Evolutionary conservation across 768 basidiomycete genomes (phyloP).

Genomic region (Sutorius australiensis): DNA sequence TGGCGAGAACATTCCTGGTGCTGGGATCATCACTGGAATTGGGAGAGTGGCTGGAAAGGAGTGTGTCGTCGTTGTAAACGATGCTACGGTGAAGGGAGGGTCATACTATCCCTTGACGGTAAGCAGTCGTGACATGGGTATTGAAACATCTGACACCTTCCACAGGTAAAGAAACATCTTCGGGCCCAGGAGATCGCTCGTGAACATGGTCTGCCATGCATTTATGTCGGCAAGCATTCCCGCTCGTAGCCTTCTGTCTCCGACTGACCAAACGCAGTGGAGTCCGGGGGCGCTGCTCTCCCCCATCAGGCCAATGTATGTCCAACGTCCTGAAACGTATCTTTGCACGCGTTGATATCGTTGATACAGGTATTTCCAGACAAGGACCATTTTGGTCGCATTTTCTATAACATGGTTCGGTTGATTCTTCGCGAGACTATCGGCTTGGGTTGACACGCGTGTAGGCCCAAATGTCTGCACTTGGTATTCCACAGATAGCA

Average conservation of each 20-base stretch:
- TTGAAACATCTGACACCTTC: background rate
- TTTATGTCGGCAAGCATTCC: conserved; percentile 74
- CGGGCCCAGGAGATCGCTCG: conserved; percentile 93
- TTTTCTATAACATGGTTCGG: conserved; percentile 93
- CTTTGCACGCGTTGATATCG: background rate
- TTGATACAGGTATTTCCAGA: conserved; percentile 74
- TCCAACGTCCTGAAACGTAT: background rate
- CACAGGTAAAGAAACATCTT: conserved; percentile 88
- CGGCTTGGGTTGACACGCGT: conserved; percentile 8
- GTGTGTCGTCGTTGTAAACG: conserved; percentile 90
- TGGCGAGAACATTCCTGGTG: conserved; percentile 72
- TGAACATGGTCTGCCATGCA: conserved; percentile 84
- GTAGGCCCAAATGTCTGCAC: conserved; percentile 89
- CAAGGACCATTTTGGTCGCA: conserved; percentile 91
- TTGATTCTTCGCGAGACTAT: conserved; percentile 1
- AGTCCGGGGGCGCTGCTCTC: conserved; percentile 90
- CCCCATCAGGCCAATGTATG: conserved; percentile 82
- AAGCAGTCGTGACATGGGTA: conserved; percentile 10
- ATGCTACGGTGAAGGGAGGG: conserved; percentile 90
- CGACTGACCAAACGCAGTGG: conserved; percentile 49
- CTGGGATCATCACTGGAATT: conserved; percentile 86
- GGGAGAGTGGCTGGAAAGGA: conserved; percentile 76
- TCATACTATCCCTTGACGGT: conserved; percentile 88
- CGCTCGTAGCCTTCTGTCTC: background rate
- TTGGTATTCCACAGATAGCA: conserved; percentile 88